A percentile compares a stretch with the other conserved stretches of the same genome.
These are phyloP conservation scores for Eucalyptus tenuipes DNA, from an alignment of 345 rosid genomes.

Conservation along the genomic window DNA sequence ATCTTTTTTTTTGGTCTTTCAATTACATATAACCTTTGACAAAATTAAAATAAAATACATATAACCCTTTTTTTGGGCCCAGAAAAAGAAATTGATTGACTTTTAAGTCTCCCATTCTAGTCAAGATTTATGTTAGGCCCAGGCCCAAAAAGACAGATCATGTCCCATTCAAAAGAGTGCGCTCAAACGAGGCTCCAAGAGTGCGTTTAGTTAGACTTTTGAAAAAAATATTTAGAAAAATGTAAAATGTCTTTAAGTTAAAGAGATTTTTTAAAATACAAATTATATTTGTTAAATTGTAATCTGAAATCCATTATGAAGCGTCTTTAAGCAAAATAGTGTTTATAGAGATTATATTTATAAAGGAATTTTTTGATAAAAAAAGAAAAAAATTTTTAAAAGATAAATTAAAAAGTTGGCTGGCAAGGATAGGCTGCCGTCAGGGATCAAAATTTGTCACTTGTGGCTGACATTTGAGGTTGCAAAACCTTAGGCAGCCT, in stretches of 20 bases:
- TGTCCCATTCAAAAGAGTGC: background rate
- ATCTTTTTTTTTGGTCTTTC: background rate
- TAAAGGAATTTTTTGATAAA: too few species aligned
- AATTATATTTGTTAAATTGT: too few species aligned
- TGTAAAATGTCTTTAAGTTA: too few species aligned
- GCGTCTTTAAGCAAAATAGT: too few species aligned
- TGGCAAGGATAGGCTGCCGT: fast-evolving
- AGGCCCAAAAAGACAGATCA: background rate
- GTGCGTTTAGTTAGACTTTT: too few species aligned
- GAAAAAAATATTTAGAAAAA: fast-evolving
- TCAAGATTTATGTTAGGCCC: background rate
- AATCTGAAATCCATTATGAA: too few species aligned
- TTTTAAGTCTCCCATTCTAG: background rate
- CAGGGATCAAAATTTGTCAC: fast-evolving
- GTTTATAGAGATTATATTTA: too few species aligned
- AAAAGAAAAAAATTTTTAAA: fast-evolving
- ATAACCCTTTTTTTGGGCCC: background rate
- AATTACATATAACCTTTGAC: background rate
- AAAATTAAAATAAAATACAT: too few species aligned
- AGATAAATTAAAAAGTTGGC: too few species aligned
- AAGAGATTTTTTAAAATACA: fast-evolving
- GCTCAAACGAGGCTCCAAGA: background rate
- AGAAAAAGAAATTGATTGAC: background rate
- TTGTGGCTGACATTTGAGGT: fast-evolving
- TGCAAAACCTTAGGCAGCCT: too few species aligned